A percentile compares a stretch with the other conserved stretches of the same genome.
Evolutionary conservation across 2,329 filamentous ascomycete species (phyloP).

Genomic region (Fusarium nelsonii): DNA sequence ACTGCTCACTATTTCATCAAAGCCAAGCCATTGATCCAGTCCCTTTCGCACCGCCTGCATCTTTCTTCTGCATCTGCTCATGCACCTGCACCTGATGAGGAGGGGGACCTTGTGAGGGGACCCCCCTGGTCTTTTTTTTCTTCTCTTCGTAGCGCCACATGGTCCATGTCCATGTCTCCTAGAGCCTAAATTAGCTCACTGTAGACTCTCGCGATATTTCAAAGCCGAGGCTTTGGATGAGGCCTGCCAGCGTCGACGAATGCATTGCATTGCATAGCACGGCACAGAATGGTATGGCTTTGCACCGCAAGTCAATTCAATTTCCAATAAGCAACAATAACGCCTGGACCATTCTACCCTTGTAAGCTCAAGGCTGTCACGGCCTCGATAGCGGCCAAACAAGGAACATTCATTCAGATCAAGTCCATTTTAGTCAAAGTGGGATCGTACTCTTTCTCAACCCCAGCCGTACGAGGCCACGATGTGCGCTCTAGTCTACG

Average conservation of each 20-base stretch:
- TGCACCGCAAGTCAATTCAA: not conserved
- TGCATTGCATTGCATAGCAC: slow-evolving; percentile 11
- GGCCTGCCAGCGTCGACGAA: slow-evolving; percentile 29
- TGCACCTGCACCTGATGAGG: slow-evolving; percentile 41
- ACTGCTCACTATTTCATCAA: not conserved
- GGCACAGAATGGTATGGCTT: no score
- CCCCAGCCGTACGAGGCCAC: slow-evolving; percentile 39
- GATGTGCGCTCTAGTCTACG: slow-evolving; percentile 27
- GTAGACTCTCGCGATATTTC: slow-evolving; percentile 1
- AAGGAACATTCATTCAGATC: slow-evolving; percentile 23
- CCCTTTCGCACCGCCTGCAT: slow-evolving; percentile 26
- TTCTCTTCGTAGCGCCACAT: slow-evolving; percentile 17
- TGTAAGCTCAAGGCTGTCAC: slow-evolving; percentile 9
- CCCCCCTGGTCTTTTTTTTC: not conserved
- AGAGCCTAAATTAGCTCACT: slow-evolving; percentile 17
- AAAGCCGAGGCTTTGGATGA: slow-evolving; percentile 28
- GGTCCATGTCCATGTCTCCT: slow-evolving; percentile 4
- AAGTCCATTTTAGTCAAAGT: slow-evolving; percentile 33
- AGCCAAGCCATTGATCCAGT: slow-evolving; percentile 34
- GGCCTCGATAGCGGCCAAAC: slow-evolving; percentile 9
- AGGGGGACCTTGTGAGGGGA: slow-evolving; percentile 27
- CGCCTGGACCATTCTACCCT: slow-evolving; percentile 7
- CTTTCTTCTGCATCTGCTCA: slow-evolving; percentile 24
- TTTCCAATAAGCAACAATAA: not conserved
- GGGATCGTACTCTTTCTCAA: slow-evolving; percentile 35